Percentiles rank a stretch among this genome's conserved stretches.
These are phyloP conservation scores for Strombidium stylifer DNA, from an alignment of 73 alveolate genomes.

Conservation along the genomic window DNA sequence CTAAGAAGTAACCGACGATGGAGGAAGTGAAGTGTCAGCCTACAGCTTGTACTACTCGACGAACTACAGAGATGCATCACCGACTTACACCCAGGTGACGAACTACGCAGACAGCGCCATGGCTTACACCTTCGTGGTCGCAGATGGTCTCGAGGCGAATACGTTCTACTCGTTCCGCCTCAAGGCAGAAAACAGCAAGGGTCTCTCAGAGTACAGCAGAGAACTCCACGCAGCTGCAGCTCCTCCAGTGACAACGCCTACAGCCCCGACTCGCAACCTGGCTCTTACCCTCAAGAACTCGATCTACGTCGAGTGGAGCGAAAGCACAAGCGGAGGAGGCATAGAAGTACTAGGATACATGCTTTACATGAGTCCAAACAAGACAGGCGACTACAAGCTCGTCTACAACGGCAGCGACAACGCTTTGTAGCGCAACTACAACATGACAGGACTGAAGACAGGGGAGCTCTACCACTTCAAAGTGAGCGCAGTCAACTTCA, in stretches of 20 bases:
- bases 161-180: constrained; percentile 41
- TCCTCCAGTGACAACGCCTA: constrained; percentile 52
- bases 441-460: constrained; percentile 20
- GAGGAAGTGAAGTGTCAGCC: too few relatives aligned
- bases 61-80: too few relatives aligned
- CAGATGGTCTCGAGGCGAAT: constrained; percentile 5
- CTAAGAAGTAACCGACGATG: constrained; percentile 27
- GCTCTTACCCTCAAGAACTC: not conserved
- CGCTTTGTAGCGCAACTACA: constrained; percentile 35
- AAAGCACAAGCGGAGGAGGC: constrained; percentile 23
- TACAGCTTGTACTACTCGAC: too few relatives aligned
- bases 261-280: constrained; percentile 13
- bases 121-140: constrained; percentile 15
- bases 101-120: constrained; percentile 13
- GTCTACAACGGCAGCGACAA: constrained; percentile 49
- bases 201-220: constrained; percentile 25
- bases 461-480: constrained; percentile 51
- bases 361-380: constrained; percentile 52
- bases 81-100: constrained; percentile 26
- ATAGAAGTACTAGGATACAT: constrained; percentile 50
- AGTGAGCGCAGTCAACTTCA: constrained; percentile 53
- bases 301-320: constrained; percentile 44
- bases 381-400: constrained; percentile 32
- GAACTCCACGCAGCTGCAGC: constrained; percentile 48
- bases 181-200: constrained; percentile 35